Conservation (phyloP, 345 rosid genomes). For the Raphanus sativus region DNA sequence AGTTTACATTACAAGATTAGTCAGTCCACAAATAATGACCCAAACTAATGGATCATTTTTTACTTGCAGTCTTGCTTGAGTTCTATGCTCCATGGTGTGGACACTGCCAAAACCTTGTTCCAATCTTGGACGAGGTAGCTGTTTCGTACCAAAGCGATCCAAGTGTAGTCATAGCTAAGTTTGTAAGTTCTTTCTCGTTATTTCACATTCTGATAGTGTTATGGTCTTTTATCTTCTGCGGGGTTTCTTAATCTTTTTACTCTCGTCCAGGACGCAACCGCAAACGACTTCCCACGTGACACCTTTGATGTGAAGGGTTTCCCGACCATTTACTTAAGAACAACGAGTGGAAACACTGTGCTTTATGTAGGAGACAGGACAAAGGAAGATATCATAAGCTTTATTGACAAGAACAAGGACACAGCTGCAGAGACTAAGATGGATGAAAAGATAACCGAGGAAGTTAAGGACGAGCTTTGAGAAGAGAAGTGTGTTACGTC, state of each 20-base stretch:
- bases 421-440: slow-evolving; percentile 34
- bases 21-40: neutral
- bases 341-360: slow-evolving; percentile 63
- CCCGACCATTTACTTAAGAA: slow-evolving; percentile 77
- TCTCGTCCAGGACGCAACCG: slow-evolving; percentile 72
- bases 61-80: slow-evolving; percentile 76
- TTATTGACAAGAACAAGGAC: slow-evolving; percentile 78
- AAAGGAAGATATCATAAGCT: slow-evolving; percentile 73
- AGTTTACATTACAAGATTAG: slow-evolving; percentile 4
- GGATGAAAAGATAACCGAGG: slow-evolving; percentile 17
- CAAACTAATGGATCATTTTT: neutral
- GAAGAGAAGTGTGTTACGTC: slow-evolving; percentile 28
- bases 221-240: neutral
- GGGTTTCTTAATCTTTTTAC: neutral
- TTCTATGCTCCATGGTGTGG: slow-evolving; percentile 99
- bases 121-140: slow-evolving; percentile 95
- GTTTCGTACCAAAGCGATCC: slow-evolving; percentile 59
- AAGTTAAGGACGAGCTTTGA: slow-evolving; percentile 63
- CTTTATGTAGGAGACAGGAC: slow-evolving; percentile 75
- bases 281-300: slow-evolving; percentile 66
- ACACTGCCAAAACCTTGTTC: slow-evolving; percentile 88
- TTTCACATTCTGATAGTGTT: neutral
- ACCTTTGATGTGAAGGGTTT: slow-evolving; percentile 77
- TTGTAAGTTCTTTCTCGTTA: slow-evolving; percentile 48
- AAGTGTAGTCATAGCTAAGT: slow-evolving; percentile 69